Base-by-base conservation (phyloP, 768 basidiomycete species). In the Coprinopsis cinerea region DNA sequence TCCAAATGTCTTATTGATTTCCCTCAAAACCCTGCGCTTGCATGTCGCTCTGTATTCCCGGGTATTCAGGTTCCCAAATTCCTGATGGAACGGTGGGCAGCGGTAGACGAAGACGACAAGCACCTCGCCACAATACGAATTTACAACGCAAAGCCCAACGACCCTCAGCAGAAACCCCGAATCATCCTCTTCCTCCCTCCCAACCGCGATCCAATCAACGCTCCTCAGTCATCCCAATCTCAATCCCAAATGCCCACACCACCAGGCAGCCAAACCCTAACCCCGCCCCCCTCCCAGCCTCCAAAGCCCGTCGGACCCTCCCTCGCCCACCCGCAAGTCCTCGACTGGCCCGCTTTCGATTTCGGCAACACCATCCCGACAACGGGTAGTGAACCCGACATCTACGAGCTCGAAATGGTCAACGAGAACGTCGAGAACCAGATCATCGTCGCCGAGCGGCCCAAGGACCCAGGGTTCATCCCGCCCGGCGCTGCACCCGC, bases 351-450 rank as follows among this genome's bases (percentile, higher is more conserved):
- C 28, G 18, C 54, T 0, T 78, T 78, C 55, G 61, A 64, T 10
- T 51, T 59, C 0, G 52, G 67, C 1, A 66, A 71, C 1, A 55
- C 65, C 1, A 68, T 69, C 40, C 34, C 61, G 1, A 56, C 67
- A 0, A 59, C 60, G 1, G 67, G 65, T 4, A 59, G 66, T 4
- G 76, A 80, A 53, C 77, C 76, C 3, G 85, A 87, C 58, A 78
- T 82, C 64, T 97, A 92, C 68, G 88, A 92, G 57, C 74, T 97
- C 27, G 85, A 90, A 36, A 90, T 95, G 80, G 82, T 92, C 36
- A 86, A 90, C 54, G 85, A 90, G 54, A 66, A 79, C 26, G 85
- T 90, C 7, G 87, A 88, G 57, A 93, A 92, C 67, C 85, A 92
- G 64, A 77, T 88, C 49, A 88, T 92, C 24, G 79, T 92, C 28